Evolutionary conservation across 2,329 filamentous ascomycete species (phyloP), one percentile per base, ranked within the genome.

Genomic region (Canariomyces notabilis): DNA sequence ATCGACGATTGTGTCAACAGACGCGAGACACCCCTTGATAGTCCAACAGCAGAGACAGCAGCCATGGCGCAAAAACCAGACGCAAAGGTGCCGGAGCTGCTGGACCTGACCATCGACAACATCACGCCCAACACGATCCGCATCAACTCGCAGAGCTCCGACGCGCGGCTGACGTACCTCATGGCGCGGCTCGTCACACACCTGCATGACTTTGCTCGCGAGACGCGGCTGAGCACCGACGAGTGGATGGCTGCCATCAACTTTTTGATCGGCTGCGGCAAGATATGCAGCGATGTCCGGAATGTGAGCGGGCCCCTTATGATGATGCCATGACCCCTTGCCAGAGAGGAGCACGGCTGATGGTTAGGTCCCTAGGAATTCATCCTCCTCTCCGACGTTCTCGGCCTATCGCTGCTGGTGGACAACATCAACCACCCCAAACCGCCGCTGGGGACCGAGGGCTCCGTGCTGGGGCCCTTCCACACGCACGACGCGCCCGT

Each of bases 401-500:
- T 91, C 18, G 87, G 87, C 32, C 78, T 93, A 29, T 89, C 85
- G 18, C 77, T 90, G 49, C 79, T 93, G 4, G 82, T 93, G 55
- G 87, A 93, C 68, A 79, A 75, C 57, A 90, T 93, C 70, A 85
- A 89, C 70, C 86, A 91, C 68, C 87, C 87, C 20, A 91, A 89
- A 63, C 86, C 85, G 0, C 61, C 78, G 0, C 64, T 70, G 35
- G 75, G 75, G 21, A 93, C 87, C 20, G 86, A 91, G 64, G 86
- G 87, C 48, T 88, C 85, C 1, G 85, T 93, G 9, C 77, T 91
- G 0, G 87, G 87, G 0, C 87, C 87, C 31, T 91, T 90, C 71
- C 86, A 91, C 71, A 89, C 84, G 1, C 85, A 90, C 67, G 85
- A 90, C 59, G 86, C 86, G 6, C 73, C 80, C 6, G 57, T 65